Evolutionary conservation across 163 green algal species (phyloP), one percentile per base, ranked within the genome.

Genomic region (Scenedesmus sp.): DNA sequence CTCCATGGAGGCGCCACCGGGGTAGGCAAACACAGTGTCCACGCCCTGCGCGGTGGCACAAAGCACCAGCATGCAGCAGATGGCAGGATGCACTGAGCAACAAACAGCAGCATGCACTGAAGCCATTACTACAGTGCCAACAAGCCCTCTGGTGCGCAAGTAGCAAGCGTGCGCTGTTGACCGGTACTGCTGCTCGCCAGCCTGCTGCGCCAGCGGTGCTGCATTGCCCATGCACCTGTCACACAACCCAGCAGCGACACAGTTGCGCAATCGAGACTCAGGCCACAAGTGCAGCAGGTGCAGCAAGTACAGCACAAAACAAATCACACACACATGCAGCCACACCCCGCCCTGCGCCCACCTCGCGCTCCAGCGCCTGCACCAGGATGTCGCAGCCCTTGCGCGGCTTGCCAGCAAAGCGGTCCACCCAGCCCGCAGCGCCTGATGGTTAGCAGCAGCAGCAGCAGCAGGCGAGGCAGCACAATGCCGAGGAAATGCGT

Each of bases 351-450:
- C 3, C 9, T 10, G 10, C 62, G 3, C 66, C 6, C 66, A 84
- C 86, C 86, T 94, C 92, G 26, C 87, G 85, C 83, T 92, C 89
- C 73, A 93, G 87, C 13, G 87, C 82, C 88, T 99, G 98, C 67
- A 99, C 97, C 83, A 99, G 96, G 90, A 99, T 99, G 95, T 99
- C 98, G 70, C 94, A 97, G 9, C 98, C 98, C 94, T 99, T 99
- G 84, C 98, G 95, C 5, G 97, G 95, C 93, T 98, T 91, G 66
- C 95, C 93, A 46, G 94, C 95, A 86, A 97, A 99, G 15, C 97
- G 95, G 94, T 99, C 97, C 16, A 97, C 94, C 97, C 97, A 99
- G 91, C 97, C 95, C 23, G 59, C 70, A 16, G 92, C 60, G 52
- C 88, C 93, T 95, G 89, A 46, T 6, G 84, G 12, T 15, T 4